Conservation (phyloP, 148 eudicot species). For the Pharnaceum exiguum region DNA sequence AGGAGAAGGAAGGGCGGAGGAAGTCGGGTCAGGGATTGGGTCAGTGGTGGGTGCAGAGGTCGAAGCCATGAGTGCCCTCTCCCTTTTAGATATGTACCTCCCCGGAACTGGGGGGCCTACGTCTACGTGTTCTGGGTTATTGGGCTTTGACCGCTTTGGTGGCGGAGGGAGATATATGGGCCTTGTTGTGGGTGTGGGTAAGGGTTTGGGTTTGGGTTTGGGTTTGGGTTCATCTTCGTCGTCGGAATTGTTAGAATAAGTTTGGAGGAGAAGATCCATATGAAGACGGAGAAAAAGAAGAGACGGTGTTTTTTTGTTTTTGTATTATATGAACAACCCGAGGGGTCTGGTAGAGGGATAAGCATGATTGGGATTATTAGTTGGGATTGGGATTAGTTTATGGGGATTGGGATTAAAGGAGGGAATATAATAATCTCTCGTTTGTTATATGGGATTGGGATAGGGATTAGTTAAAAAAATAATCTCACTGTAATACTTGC, state of each 20-base stretch:
- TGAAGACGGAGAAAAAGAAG: too few relatives aligned
- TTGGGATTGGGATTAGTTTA: too few relatives aligned
- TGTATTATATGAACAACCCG: too few relatives aligned
- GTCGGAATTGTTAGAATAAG: conserved; percentile 23
- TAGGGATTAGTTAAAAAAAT: too few relatives aligned
- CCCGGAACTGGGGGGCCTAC: conserved; percentile 19
- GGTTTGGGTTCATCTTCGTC: conserved; percentile 14
- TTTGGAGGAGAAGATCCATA: conserved; percentile 37
- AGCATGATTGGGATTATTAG: too few relatives aligned
- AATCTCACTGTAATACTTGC: too few relatives aligned
- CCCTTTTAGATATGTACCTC: conserved; percentile 34
- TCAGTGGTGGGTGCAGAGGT: not conserved
- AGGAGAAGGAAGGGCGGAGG: conserved; percentile 8
- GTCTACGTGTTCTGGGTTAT: not conserved
- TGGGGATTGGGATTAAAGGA: too few relatives aligned
- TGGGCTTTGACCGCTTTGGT: conserved; percentile 20
- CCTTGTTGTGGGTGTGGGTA: not conserved
- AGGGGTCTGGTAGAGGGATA: too few relatives aligned
- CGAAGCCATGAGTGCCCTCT: conserved; percentile 34
- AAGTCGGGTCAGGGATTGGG: not conserved
- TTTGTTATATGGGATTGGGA: too few relatives aligned
- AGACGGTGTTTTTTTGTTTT: too few relatives aligned
- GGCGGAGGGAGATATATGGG: conserved; percentile 15
- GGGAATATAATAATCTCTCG: too few relatives aligned
- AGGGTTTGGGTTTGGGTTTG: conserved; percentile 1